Evolutionary conservation across 768 basidiomycete genomes (phyloP).

Genomic region (Tubosaeta sp.): DNA sequence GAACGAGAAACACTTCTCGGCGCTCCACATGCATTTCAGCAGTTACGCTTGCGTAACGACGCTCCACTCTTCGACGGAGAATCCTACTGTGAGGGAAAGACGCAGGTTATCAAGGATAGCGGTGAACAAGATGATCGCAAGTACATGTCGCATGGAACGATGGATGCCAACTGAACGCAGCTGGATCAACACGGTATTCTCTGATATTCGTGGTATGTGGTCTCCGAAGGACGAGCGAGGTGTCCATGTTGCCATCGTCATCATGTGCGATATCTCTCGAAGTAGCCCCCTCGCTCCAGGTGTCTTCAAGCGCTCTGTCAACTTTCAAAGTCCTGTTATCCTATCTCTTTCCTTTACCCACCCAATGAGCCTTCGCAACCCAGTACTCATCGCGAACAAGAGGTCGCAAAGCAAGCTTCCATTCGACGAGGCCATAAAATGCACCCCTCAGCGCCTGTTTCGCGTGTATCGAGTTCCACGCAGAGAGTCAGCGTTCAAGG

Average conservation of each 20-base stretch:
- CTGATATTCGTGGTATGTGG: slow-evolving; percentile 18
- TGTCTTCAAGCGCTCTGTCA: slow-evolving; percentile 9
- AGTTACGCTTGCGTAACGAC: slow-evolving; percentile 39
- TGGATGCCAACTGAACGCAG: slow-evolving; percentile 26
- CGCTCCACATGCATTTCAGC: slow-evolving; percentile 31
- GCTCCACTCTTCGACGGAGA: slow-evolving; percentile 10
- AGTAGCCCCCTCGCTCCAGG: not conserved
- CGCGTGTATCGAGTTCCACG: slow-evolving; percentile 17
- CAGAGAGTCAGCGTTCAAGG: not conserved
- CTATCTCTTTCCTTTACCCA: slow-evolving; percentile 4
- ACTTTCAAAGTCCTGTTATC: slow-evolving; percentile 13
- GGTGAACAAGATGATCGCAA: slow-evolving; percentile 18
- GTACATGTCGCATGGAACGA: slow-evolving; percentile 13
- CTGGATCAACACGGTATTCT: slow-evolving; percentile 19
- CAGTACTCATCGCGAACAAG: slow-evolving; percentile 3
- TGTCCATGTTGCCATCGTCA: slow-evolving; percentile 12
- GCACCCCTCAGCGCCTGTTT: slow-evolving; percentile 14
- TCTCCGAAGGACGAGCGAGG: slow-evolving; percentile 4
- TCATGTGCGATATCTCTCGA: slow-evolving; percentile 21
- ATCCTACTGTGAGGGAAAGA: slow-evolving; percentile 10
- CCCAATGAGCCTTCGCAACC: slow-evolving; percentile 12
- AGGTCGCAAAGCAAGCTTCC: slow-evolving; percentile 13
- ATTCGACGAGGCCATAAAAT: slow-evolving; percentile 14
- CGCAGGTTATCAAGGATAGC: slow-evolving; percentile 18
- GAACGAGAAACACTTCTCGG: slow-evolving; percentile 26